phyloP scores from a whole-genome alignment of 768 basidiomycete genomes.

The Pseudohyphozyma bogoriensis region DNA sequence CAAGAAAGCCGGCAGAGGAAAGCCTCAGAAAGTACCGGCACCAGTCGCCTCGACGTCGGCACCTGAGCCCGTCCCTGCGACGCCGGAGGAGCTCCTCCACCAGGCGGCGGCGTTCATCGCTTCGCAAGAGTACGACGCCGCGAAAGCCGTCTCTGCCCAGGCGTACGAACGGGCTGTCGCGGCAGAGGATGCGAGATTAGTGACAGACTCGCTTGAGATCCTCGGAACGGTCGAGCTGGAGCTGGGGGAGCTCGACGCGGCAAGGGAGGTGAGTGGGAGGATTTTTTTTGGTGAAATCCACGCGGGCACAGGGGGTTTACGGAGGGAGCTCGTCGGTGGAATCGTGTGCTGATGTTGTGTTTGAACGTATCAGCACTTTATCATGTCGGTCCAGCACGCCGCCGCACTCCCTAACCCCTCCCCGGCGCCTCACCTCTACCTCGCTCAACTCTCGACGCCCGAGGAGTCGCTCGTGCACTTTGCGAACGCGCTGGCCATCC shows the following conservation, averaged over 20 bases:
- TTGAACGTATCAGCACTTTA: constrained; percentile 19
- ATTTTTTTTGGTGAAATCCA: not conserved
- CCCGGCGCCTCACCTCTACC: constrained; percentile 32
- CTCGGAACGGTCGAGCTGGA: constrained; percentile 32
- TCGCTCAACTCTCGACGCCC: constrained; percentile 33
- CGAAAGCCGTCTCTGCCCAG: constrained; percentile 17
- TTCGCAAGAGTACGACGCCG: constrained; percentile 21
- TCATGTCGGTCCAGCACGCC: constrained; percentile 17
- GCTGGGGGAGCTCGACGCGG: constrained; percentile 24
- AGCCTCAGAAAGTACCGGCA: not conserved
- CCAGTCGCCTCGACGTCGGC: not conserved
- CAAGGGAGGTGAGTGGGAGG: constrained; percentile 26
- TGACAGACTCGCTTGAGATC: constrained; percentile 26
- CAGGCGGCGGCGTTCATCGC: constrained; percentile 24
- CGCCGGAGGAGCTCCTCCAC: constrained; percentile 25
- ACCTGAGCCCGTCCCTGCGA: not conserved
- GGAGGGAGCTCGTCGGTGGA: not conserved
- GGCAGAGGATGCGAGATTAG: constrained; percentile 7
- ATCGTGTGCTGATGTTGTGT: not conserved
- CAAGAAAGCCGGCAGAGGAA: not conserved
- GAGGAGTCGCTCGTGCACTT: constrained; percentile 31
- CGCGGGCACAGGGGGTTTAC: not conserved
- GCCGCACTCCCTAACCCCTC: constrained; percentile 21
- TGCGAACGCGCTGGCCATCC: constrained; percentile 22
- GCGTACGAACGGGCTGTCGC: constrained; percentile 21